Evolutionary conservation across 208 protist species (phyloP).

Genomic region (Acanthamoeba divionensis): DNA sequence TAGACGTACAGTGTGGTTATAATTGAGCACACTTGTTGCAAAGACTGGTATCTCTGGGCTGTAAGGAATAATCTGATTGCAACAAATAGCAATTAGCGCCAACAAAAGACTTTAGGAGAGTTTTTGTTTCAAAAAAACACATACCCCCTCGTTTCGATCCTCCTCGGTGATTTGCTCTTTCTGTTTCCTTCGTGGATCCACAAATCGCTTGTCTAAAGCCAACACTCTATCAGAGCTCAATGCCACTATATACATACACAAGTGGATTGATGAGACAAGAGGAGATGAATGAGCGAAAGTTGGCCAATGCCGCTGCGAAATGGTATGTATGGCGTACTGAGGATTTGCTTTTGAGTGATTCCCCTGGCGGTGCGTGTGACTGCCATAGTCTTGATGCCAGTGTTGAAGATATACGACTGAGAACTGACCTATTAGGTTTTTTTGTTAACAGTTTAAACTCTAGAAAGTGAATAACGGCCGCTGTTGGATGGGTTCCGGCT

Average conservation of each 20-base stretch:
- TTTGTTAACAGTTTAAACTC: background rate
- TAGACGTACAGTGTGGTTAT: conserved; percentile 51
- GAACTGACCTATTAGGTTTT: background rate
- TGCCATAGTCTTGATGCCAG: conserved; percentile 30
- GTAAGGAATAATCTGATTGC: conserved; percentile 56
- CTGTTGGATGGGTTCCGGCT: background rate
- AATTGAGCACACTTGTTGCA: conserved; percentile 12
- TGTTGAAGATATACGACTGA: conserved; percentile 3
- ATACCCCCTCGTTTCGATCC: conserved; percentile 62
- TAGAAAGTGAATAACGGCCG: background rate
- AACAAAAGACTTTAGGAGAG: background rate
- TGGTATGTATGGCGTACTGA: background rate
- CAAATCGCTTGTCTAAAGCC: conserved; percentile 39
- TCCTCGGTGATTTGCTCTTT: conserved; percentile 46
- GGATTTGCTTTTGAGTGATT: conserved; percentile 46
- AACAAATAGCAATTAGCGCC: background rate
- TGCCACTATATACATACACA: background rate
- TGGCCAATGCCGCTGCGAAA: background rate
- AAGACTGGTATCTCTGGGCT: conserved; percentile 13
- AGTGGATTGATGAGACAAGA: no score
- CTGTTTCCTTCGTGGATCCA: conserved; percentile 25
- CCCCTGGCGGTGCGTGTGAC: conserved; percentile 19
- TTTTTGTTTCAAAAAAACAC: background rate
- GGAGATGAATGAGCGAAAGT: background rate
- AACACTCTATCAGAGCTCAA: conserved; percentile 6